phyloP scores from a whole-genome alignment of 2,329 filamentous ascomycete genomes.

The Talaromyces sp. region DNA sequence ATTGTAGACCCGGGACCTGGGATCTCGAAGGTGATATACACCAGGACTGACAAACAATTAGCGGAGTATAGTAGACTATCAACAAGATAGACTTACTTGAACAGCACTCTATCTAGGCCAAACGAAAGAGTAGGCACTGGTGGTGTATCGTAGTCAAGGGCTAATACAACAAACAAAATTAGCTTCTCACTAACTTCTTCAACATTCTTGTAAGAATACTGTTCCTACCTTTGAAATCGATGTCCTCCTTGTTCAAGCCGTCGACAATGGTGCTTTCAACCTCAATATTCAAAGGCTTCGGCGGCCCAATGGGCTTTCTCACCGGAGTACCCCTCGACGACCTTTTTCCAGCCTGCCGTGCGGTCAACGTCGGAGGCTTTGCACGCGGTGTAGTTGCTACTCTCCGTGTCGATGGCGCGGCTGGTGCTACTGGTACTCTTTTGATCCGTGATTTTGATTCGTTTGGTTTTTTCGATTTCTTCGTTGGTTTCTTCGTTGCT shows the following conservation, averaged over 20 bases:
- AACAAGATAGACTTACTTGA: constrained; percentile 59
- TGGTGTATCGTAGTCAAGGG: constrained; percentile 45
- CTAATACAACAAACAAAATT: constrained; percentile 21
- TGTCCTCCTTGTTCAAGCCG: not conserved
- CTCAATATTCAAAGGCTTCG: not conserved
- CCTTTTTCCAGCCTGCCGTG: not conserved
- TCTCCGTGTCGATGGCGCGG: no score
- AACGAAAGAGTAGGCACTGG: constrained; percentile 65
- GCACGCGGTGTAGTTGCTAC: not conserved
- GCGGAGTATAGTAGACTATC: not conserved
- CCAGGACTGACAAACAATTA: constrained; percentile 54
- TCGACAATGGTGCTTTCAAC: not conserved
- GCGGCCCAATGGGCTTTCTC: not conserved
- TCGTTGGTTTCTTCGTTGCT: not conserved
- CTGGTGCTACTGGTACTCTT: not conserved
- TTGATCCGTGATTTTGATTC: not conserved
- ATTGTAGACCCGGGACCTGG: constrained; percentile 83
- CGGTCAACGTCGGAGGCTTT: not conserved
- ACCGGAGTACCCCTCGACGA: not conserved
- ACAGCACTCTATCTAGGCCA: constrained; percentile 82
- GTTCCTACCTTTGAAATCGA: constrained; percentile 9
- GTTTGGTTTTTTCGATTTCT: not conserved
- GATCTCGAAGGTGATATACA: constrained; percentile 87
- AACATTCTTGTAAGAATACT: not conserved
- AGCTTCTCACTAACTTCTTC: not conserved